Evolutionary conservation across 73 alveolate genomes (phyloP), one percentile per base, ranked within the genome.

Genomic region (Paramecium pentaurelia): DNA sequence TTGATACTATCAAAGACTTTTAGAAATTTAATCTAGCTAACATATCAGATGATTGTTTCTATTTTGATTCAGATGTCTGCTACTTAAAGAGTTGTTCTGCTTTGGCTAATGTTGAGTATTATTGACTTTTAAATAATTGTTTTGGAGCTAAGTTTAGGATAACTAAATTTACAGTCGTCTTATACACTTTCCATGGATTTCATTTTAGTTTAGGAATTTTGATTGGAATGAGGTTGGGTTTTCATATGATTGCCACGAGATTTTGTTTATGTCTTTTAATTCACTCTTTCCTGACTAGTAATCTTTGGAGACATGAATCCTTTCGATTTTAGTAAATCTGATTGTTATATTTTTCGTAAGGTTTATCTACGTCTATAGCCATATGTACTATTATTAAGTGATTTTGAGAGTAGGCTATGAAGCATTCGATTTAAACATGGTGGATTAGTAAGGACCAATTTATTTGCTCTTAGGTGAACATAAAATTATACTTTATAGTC

Each of bases 261-360:
- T 27, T 80, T 25, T 30, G 91, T 4, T 12, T 44, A 27, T 8
- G 77, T 80, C 73, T 47, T 80, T 18, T 32, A 11, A 80, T 80
- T 5, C 8, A 34, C 36, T 25, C 44, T 45, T 28, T 80, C 58
- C 36, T 34, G 38, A 37, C 60, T 40, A 36, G 60, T 44, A 10
- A 80, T 25, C 47, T 80, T 80, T 3, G 91, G 91, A 49, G 91
- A 80, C 77, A 80, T 40, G 91, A 80, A 80, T 22, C 91, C 91
- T 47, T 49, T 80, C 34, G 88, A 38, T 42, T 75, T 75, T 14
- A 38, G 88, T 25, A 64, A 64, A 64, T 75, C 68, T 36, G 58
- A 75, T 36, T 75, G 68, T 75, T 75, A 38, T 75, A 42, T 42
- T 42, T 75, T 75, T 2, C 88, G 64, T 14, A 11, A 75, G 20